These are phyloP conservation scores for Lupinus albus DNA, from an alignment of 306 rosid species.

Conservation along the genomic window DNA sequence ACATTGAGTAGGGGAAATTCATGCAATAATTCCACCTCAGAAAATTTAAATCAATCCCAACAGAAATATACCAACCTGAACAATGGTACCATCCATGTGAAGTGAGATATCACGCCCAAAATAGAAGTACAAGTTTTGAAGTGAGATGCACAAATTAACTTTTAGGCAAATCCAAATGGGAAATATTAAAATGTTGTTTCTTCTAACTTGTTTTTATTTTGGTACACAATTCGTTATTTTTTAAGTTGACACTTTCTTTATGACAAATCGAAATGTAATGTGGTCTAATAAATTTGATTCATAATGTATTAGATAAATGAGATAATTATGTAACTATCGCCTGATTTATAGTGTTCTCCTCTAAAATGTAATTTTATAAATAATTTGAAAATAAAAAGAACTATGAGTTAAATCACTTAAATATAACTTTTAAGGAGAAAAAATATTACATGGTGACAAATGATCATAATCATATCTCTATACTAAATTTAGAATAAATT, in stretches of 20 bases:
- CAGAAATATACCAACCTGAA: slow-evolving; percentile 58
- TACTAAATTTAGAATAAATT: too few species aligned
- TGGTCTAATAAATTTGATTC: too few species aligned
- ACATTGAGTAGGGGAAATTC: background rate
- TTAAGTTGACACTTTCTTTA: too few species aligned
- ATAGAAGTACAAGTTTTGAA: slow-evolving; percentile 9
- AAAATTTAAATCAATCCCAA: background rate
- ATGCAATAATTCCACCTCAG: slow-evolving; percentile 1
- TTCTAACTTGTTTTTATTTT: too few species aligned
- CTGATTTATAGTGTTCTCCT: background rate
- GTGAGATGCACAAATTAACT: background rate
- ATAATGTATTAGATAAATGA: too few species aligned
- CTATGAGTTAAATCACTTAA: too few species aligned
- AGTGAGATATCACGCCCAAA: slow-evolving; percentile 26
- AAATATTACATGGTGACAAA: too few species aligned
- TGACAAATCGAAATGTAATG: too few species aligned
- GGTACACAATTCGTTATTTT: too few species aligned
- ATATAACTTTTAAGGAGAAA: too few species aligned
- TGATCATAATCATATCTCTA: too few species aligned
- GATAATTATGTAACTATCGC: background rate
- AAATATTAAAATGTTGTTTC: slow-evolving; percentile 18
- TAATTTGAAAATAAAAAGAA: slow-evolving; percentile 16
- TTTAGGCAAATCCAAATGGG: background rate
- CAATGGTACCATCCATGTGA: slow-evolving; percentile 58
- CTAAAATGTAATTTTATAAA: slow-evolving; percentile 1